A percentile compares a stretch with the other conserved stretches of the same genome.
These are phyloP conservation scores for Artemisia annua DNA, from an alignment of 129 eudicot genomes.

Conservation along the genomic window DNA sequence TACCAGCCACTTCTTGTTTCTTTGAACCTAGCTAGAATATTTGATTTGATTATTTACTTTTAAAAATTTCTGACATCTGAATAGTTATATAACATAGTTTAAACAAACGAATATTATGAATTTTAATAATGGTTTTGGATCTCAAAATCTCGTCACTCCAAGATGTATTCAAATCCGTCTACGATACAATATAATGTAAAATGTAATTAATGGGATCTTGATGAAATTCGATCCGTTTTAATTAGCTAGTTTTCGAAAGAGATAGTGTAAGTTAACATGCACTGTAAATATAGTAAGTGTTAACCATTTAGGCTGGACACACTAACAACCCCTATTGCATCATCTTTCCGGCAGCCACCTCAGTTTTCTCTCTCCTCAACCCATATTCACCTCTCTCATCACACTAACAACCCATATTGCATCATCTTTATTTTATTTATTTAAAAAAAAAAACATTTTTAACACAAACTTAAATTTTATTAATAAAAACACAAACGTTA, in stretches of 20 bases:
- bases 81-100: neutral
- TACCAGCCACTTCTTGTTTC: neutral
- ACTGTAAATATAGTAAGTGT: too few species aligned
- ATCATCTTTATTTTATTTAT: too few species aligned
- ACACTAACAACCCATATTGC: too few species aligned
- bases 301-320: too few species aligned
- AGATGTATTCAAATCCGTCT: neutral
- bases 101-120: conserved; percentile 6
- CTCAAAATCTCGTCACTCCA: conserved; percentile 8
- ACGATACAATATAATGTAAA: neutral
- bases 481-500: too few species aligned
- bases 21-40: neutral
- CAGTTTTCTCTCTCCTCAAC: too few species aligned
- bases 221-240: neutral
- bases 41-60: neutral
- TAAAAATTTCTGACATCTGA: neutral
- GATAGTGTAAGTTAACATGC: too few species aligned
- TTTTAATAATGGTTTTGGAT: conserved; percentile 1
- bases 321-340: too few species aligned
- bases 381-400: too few species aligned
- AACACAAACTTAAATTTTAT: too few species aligned
- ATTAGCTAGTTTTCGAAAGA: neutral
- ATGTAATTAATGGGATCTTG: neutral
- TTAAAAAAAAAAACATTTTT: too few species aligned
- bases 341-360: too few species aligned